phyloP scores from a whole-genome alignment of 805 yeast genomes.

The Suhomyces tanzawaensis region DNA sequence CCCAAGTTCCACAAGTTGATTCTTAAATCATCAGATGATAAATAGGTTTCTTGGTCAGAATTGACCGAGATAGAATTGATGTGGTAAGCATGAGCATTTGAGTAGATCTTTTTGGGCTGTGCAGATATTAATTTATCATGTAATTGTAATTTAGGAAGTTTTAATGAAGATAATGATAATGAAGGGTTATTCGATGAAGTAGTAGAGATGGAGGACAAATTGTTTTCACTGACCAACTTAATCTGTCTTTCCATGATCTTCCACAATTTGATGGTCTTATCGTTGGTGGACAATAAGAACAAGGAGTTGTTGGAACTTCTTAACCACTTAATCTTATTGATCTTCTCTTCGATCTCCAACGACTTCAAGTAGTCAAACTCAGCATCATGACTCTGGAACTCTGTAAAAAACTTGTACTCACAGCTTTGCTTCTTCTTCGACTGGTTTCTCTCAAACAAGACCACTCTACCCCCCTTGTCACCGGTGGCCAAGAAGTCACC shows the following conservation, averaged over 20 bases:
- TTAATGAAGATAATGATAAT: conserved; percentile 45
- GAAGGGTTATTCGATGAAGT: conserved; percentile 11
- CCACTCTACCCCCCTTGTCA: conserved; percentile 98
- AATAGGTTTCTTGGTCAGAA: conserved; percentile 93
- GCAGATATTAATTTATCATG: conserved; percentile 96
- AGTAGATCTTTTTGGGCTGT: conserved; percentile 84
- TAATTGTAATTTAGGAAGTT: conserved; percentile 82
- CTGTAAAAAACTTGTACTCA: conserved; percentile 94
- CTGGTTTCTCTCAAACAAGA: conserved; percentile 85
- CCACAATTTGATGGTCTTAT: conserved; percentile 98
- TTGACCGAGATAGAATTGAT: conserved; percentile 93
- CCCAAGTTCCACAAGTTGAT: conserved; percentile 94
- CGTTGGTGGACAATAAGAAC: conserved; percentile 86
- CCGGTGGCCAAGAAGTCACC: conserved; percentile 98
- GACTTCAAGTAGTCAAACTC: conserved; percentile 96
- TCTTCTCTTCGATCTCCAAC: conserved; percentile 95
- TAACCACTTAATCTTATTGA: conserved; percentile 97
- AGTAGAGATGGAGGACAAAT: conserved; percentile 35
- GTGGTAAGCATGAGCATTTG: conserved; percentile 98
- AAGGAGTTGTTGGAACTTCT: conserved; percentile 86
- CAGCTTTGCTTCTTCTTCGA: conserved; percentile 60
- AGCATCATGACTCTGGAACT: conserved; percentile 97
- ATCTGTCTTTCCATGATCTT: conserved; percentile 89
- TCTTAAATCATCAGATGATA: conserved; percentile 90
- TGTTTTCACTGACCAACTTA: conserved; percentile 89